Evolutionary conservation across 2,329 filamentous ascomycete species (phyloP), one percentile per base, ranked within the genome.

Genomic region (Cercospora zeina): DNA sequence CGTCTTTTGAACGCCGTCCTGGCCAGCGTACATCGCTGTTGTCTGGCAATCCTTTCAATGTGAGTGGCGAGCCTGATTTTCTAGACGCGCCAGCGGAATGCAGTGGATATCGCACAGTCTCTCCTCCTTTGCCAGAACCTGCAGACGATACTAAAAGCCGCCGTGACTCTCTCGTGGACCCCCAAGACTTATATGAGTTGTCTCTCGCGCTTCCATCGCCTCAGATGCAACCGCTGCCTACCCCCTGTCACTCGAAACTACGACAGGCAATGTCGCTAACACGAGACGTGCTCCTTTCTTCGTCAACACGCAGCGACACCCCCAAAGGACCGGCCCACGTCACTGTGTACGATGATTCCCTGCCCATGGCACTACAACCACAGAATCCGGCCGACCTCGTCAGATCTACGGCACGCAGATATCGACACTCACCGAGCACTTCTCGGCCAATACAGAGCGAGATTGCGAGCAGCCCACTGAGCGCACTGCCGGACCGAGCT

Each of bases 351-450:
- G 68, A 75, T 54, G 73, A 76, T 49, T 54, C 61, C 10, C 45
- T 63, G 11, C 67, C 73, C 3, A 58, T 70, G 9, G 42, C 55
- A 5, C 62, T 63, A 3, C 74, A 76, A 56, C 74, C 74, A 4
- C 73, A 73, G 45, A 76, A 73, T 1, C 73, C 74, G 13, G 72
- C 73, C n/a, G 73, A 76, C 56, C 33, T 74, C 9, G 50, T 45
- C 14, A 62, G 57, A 24, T 63, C 65, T 0, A 51, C 61, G 3
- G 58, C 69, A 8, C 64, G 66, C 1, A 19, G 37, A 19, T 69
- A 63, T 14, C 58, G 58, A 7, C 65, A 60, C 14, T 70, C 67
- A 2, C 56, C 45, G 9, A 59, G 45, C 33, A 6, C 36, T n/a
- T 27, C 45, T 51, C 45, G 45, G n/a, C 45, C 19, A 16, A 53